These are phyloP conservation scores for Lagenaria siceraria DNA, from an alignment of 306 rosid species.

Conservation along the genomic window DNA sequence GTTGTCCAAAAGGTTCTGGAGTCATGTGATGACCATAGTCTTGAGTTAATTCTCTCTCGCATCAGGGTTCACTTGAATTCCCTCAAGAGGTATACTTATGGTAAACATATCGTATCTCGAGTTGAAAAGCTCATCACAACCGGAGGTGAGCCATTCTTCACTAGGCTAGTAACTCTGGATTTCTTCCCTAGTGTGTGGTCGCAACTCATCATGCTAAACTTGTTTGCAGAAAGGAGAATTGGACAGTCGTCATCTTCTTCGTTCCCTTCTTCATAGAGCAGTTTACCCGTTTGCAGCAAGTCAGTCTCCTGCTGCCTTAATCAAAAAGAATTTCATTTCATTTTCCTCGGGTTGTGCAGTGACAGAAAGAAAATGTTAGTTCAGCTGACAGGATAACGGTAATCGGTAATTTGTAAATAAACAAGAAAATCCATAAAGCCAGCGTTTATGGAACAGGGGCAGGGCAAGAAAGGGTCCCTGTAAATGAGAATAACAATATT, in stretches of 20 bases:
- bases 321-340: conserved; percentile 20
- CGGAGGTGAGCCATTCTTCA: conserved; percentile 47
- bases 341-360: conserved; percentile 51
- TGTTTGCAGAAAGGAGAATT: conserved; percentile 81
- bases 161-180: neutral
- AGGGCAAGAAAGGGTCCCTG: neutral
- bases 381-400: conserved; percentile 11
- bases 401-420: conserved; percentile 41
- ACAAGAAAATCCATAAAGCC: conserved; percentile 16
- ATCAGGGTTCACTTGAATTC: conserved; percentile 88
- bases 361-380: conserved; percentile 31
- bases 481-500: neutral
- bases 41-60: conserved; percentile 79
- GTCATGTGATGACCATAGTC: conserved; percentile 82
- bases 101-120: conserved; percentile 91
- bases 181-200: neutral
- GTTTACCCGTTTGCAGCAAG: conserved; percentile 12
- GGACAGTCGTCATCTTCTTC: conserved; percentile 60
- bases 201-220: neutral
- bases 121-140: conserved; percentile 92
- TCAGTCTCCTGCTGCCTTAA: conserved; percentile 12
- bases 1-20: conserved; percentile 96
- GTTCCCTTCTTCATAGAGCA: conserved; percentile 27
- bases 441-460: neutral
- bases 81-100: conserved; percentile 81